Evolutionary conservation across 2,329 filamentous ascomycete genomes (phyloP).

Genomic region (Dactylellina cionopaga): DNA sequence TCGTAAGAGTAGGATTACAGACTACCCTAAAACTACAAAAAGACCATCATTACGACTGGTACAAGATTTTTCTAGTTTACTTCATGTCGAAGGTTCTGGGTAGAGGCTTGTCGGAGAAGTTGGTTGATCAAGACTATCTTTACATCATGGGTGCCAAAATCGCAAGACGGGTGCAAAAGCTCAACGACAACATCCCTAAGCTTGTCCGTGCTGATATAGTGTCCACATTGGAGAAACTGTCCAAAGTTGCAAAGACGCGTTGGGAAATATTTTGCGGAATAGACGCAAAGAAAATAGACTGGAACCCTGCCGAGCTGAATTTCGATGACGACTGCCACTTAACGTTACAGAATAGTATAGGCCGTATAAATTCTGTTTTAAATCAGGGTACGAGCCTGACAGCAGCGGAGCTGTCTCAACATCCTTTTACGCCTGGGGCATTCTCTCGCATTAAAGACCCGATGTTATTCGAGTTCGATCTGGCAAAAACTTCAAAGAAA

Average conservation of each 20-base stretch:
- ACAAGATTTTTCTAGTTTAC: constrained; percentile 60
- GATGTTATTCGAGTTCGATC: not conserved
- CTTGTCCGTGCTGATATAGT: constrained; percentile 32
- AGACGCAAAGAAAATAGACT: constrained; percentile 14
- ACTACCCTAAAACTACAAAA: constrained; percentile 54
- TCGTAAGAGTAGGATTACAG: constrained; percentile 67
- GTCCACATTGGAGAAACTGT: constrained; percentile 27
- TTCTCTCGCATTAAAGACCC: constrained; percentile 24
- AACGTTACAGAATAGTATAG: constrained; percentile 22
- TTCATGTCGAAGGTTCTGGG: constrained; percentile 59
- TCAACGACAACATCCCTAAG: constrained; percentile 56
- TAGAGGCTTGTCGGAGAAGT: constrained; percentile 52
- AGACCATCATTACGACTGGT: not conserved
- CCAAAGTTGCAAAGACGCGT: constrained; percentile 14
- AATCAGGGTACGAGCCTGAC: constrained; percentile 23
- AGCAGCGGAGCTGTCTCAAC: constrained; percentile 21
- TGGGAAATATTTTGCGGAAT: constrained; percentile 44
- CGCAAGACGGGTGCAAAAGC: constrained; percentile 62
- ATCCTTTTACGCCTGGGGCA: constrained; percentile 34
- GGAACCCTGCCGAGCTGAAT: constrained; percentile 4
- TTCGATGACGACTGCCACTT: not conserved
- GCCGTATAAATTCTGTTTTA: not conserved
- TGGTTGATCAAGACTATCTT: constrained; percentile 54
- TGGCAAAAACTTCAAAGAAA: constrained; percentile 46
- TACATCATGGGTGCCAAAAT: constrained; percentile 64